phyloP scores from a whole-genome alignment of 306 rosid species.

The Astragalus membranaceus region DNA sequence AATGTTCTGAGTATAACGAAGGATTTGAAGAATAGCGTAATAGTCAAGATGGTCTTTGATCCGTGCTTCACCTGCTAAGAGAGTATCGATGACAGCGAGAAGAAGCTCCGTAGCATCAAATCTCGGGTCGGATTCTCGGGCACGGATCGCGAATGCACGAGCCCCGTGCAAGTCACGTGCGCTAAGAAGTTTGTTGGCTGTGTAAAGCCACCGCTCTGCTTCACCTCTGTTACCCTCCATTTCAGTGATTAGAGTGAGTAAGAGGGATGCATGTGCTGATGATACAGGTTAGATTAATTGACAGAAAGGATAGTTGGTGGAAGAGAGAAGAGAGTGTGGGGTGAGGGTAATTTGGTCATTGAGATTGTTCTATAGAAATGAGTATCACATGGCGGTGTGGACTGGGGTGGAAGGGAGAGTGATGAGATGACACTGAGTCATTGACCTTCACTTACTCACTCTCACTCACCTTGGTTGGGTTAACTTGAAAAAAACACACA shows the following conservation, averaged over 20 bases:
- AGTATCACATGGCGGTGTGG: no score
- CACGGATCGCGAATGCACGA: slow-evolving; percentile 74
- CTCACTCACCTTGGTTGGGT: no score
- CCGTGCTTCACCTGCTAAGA: slow-evolving; percentile 56
- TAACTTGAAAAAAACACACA: no score
- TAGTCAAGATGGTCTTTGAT: slow-evolving; percentile 56
- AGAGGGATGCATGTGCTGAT: neutral
- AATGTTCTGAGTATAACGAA: slow-evolving; percentile 50
- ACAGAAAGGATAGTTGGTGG: no score
- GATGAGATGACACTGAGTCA: no score
- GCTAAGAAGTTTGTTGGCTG: slow-evolving; percentile 67
- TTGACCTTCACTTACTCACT: no score
- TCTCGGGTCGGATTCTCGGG: slow-evolving; percentile 72
- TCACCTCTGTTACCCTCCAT: slow-evolving; percentile 56
- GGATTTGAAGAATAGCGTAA: slow-evolving; percentile 59
- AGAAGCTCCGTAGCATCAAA: slow-evolving; percentile 60
- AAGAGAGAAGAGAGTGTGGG: no score
- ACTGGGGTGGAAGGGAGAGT: no score
- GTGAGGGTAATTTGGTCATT: no score
- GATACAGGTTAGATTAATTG: no score
- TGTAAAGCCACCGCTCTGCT: slow-evolving; percentile 79
- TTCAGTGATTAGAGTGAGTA: neutral
- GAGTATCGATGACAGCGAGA: slow-evolving; percentile 69
- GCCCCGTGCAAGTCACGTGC: slow-evolving; percentile 80
- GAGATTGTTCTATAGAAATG: no score